Evolutionary conservation across 345 rosid genomes (phyloP).

Genomic region (Passiflora organensis): DNA sequence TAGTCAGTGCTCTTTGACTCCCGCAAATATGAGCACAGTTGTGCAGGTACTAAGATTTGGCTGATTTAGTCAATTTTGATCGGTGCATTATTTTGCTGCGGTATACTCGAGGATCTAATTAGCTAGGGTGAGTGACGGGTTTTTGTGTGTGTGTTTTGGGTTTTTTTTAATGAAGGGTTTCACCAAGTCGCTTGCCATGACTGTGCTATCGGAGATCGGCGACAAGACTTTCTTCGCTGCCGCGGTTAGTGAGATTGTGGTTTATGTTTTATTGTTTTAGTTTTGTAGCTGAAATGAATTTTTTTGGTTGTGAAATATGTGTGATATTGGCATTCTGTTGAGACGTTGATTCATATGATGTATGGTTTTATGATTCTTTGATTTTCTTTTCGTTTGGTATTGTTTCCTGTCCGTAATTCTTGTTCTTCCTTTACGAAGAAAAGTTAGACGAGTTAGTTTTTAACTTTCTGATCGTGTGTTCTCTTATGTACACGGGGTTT

Average conservation of each 20-base stretch:
- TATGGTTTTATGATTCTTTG: too few species aligned
- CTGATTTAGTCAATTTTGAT: background rate
- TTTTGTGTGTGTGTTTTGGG: background rate
- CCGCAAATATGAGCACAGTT: conserved; percentile 49
- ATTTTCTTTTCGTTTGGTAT: too few species aligned
- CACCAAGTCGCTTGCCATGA: conserved; percentile 94
- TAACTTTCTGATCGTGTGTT: background rate
- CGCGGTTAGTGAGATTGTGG: conserved; percentile 40
- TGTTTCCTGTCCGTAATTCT: too few species aligned
- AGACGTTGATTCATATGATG: too few species aligned
- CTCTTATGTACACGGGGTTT: too few species aligned
- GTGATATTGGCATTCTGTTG: too few species aligned
- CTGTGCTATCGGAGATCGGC: conserved; percentile 93
- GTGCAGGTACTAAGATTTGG: conserved; percentile 39
- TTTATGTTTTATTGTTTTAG: too few species aligned
- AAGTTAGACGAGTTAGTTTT: background rate
- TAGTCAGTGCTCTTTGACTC: background rate
- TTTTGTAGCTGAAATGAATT: background rate
- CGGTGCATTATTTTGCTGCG: background rate
- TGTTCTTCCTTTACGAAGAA: too few species aligned
- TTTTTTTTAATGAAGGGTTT: conserved; percentile 53
- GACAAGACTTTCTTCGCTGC: conserved; percentile 99
- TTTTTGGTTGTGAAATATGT: background rate
- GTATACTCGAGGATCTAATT: background rate
- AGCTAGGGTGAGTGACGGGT: background rate